Evolutionary conservation across 129 eudicot species (phyloP), one percentile per base, ranked within the genome.

Genomic region (Saposhnikovia divaricata): DNA sequence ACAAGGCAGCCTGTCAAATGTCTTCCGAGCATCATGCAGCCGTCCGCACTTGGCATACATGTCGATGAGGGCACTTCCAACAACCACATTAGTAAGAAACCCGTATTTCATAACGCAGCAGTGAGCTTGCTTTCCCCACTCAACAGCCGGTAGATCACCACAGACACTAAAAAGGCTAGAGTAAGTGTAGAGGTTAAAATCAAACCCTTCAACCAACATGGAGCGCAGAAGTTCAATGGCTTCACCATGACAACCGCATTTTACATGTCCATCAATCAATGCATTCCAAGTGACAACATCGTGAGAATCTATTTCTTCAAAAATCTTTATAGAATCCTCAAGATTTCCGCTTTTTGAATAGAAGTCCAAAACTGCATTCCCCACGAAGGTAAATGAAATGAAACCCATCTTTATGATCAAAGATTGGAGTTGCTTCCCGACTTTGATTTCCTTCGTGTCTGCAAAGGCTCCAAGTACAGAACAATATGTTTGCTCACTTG

Each of bases 21-120:
- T 83, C 11, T 74, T 87, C 34, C 81, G 84, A 13, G 97, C 92
- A 27, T 86, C 84, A 42, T 72, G 80, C 57, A 92, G 74, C 16
- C 85, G 84, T 78, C 97, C 97, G 63, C 97, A 90, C 44, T 92
- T 92, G 21, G 92, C 92, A 80, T 92, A 92, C 95, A 90, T 90
- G 80, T 92, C 89, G 12, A 90, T 82, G 31, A 90, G 83, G 79
- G 95, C 87, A 80, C 91, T 90, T 21, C 92, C 97, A 45, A 92
- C 91, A 34, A 92, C 90, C 82, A 92, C 90, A 53, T 87, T 82
- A 18, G 87, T 78, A 76, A 85, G 80, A 43, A 88, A 77, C 28
- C 85, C 80, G 37, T 86, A 84, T 78, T 90, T 92, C 25, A 90
- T 15, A 63, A 88, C 70, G 50, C 86, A 51, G 25, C 92, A 87